Percentiles rank a stretch among this genome's conserved stretches.
Conservation (phyloP, 164 flowering plant genomes). For the Umbellularia californica region DNA sequence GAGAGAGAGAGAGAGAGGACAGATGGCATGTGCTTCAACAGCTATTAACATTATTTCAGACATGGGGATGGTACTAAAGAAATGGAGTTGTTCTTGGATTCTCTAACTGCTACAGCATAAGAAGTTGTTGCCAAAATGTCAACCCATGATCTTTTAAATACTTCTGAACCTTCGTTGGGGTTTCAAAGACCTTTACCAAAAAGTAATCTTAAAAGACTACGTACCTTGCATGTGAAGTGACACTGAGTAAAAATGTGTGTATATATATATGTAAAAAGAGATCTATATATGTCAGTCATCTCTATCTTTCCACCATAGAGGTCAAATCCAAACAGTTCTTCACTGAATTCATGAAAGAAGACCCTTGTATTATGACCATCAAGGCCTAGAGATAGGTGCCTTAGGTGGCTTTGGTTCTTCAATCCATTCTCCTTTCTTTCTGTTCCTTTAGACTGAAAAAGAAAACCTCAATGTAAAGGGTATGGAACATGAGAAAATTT, state of each 20-base stretch:
- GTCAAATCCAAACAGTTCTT: conserved; percentile 2
- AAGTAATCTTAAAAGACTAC: conserved; percentile 11
- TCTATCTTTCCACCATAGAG: neutral
- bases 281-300: neutral
- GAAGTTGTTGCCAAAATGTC: conserved; percentile 49
- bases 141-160: conserved; percentile 24
- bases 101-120: conserved; percentile 38
- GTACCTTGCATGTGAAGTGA: conserved; percentile 13
- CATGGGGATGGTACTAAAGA: conserved; percentile 32
- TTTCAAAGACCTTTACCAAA: conserved; percentile 14
- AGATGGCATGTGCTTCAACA: conserved; percentile 12
- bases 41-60: conserved; percentile 17
- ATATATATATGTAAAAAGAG: neutral
- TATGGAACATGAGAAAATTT: neutral
- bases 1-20: neutral
- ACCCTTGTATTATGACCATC: neutral
- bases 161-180: conserved; percentile 16
- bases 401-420: neutral
- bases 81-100: conserved; percentile 38
- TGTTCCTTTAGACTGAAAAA: neutral
- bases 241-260: neutral
- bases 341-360: neutral
- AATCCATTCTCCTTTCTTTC: neutral
- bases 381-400: neutral
- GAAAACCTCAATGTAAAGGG: neutral